phyloP scores from a whole-genome alignment of 2,329 filamentous ascomycete genomes.

The Pseudogymnoascus sp. region DNA sequence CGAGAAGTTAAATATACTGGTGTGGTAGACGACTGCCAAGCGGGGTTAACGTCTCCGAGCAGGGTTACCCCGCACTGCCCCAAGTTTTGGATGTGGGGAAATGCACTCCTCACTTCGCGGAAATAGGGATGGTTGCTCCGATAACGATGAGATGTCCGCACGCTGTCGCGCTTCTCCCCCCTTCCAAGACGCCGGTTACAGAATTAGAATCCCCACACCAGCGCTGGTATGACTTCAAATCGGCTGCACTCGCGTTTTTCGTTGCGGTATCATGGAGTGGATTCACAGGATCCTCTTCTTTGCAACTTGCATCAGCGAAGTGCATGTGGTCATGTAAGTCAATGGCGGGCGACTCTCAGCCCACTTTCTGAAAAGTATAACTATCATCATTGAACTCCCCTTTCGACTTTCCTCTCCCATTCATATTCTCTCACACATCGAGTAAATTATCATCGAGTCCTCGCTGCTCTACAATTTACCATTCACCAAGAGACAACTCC shows the following conservation, averaged over 20 bases:
- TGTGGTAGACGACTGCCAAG: not conserved
- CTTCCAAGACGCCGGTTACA: not conserved
- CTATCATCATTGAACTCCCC: not conserved
- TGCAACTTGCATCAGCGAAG: not conserved
- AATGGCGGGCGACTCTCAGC: not conserved
- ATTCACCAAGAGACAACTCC: not conserved
- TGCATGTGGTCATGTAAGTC: not conserved
- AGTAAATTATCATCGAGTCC: not conserved
- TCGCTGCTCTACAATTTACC: not conserved
- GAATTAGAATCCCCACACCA: not conserved
- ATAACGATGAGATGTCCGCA: not conserved
- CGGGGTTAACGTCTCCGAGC: not conserved
- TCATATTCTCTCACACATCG: not conserved
- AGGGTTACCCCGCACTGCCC: too few species aligned
- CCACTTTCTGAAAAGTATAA: not conserved
- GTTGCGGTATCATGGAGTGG: not conserved
- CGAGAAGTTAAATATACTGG: not conserved
- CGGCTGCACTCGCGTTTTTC: not conserved
- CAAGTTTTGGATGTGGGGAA: not conserved
- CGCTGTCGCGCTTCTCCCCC: not conserved
- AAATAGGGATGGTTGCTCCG: not conserved
- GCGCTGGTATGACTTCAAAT: not conserved
- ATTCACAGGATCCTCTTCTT: not conserved
- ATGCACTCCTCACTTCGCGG: not conserved
- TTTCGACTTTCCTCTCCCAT: not conserved